Conservation (phyloP, 371 early-diverging fungal genomes). For the Syncephalastrum monosporum region DNA sequence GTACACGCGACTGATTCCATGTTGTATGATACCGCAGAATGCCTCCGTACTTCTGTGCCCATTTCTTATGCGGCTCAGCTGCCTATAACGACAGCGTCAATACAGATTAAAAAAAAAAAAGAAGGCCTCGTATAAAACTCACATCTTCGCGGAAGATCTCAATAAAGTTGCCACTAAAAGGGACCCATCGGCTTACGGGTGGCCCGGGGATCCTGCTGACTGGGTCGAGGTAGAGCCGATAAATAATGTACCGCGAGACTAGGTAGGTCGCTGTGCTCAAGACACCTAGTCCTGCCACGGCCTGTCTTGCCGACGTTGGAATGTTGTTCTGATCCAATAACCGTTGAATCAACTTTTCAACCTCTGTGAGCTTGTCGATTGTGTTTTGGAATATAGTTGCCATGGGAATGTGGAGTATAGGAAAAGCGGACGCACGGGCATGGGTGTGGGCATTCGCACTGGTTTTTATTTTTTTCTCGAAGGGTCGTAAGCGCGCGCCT, state of each 20-base stretch:
- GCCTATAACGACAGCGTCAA: constrained; percentile 14
- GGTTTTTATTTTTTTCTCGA: too few relatives aligned
- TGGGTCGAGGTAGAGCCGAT: constrained; percentile 48
- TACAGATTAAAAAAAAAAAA: background rate
- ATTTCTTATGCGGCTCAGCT: constrained; percentile 47
- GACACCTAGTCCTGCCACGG: too few relatives aligned
- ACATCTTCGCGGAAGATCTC: constrained; percentile 51
- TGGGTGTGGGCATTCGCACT: too few relatives aligned
- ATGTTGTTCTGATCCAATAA: too few relatives aligned
- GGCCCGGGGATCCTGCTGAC: constrained; percentile 61
- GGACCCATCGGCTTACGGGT: constrained; percentile 40
- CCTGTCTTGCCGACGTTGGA: too few relatives aligned
- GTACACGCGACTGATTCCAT: constrained; percentile 49
- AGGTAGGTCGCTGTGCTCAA: too few relatives aligned
- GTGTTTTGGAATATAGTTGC: too few relatives aligned
- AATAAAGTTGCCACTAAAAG: constrained; percentile 51
- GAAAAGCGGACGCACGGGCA: too few relatives aligned
- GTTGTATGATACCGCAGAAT: constrained; percentile 48
- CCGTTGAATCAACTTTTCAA: too few relatives aligned
- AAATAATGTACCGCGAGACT: constrained; percentile 27
- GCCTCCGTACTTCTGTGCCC: constrained; percentile 57
- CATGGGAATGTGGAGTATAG: too few relatives aligned
- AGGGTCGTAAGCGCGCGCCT: too few relatives aligned
- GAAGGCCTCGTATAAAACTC: background rate
- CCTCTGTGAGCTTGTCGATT: too few relatives aligned